Conservation (phyloP, 371 early-diverging fungal species). For the Cokeromyces recurvatus region DNA sequence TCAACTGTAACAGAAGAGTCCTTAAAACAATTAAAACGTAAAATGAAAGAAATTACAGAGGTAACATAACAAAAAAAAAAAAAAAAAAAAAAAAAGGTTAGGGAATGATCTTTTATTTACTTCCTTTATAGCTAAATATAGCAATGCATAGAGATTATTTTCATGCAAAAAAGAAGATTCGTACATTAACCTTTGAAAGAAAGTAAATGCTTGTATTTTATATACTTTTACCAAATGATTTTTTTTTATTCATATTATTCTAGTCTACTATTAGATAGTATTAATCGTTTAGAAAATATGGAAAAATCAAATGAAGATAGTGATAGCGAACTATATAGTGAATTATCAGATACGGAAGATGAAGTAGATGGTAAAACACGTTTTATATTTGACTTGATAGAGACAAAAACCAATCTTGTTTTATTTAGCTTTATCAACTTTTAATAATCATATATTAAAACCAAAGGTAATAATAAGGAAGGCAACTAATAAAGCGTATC, state of each 20-base stretch:
- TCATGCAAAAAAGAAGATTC: slow-evolving; percentile 23
- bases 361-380: slow-evolving; percentile 23
- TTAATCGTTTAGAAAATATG: slow-evolving; percentile 24
- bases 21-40: slow-evolving; percentile 49
- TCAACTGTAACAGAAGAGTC: slow-evolving; percentile 29
- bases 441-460: not conserved
- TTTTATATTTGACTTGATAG: too few relatives aligned
- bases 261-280: slow-evolving; percentile 47
- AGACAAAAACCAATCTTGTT: too few relatives aligned
- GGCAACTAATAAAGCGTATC: too few relatives aligned
- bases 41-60: slow-evolving; percentile 51
- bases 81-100: too few relatives aligned
- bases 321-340: slow-evolving; percentile 25
- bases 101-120: too few relatives aligned
- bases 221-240: too few relatives aligned
- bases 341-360: slow-evolving; percentile 16
- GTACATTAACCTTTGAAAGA: slow-evolving; percentile 23
- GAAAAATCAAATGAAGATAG: slow-evolving; percentile 20
- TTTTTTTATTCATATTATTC: too few relatives aligned
- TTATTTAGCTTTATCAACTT: too few relatives aligned
- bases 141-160: slow-evolving; percentile 17
- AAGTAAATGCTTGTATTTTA: slow-evolving; percentile 20
- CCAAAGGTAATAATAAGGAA: slow-evolving; percentile 5
- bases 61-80: too few relatives aligned
- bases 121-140: slow-evolving; percentile 5